Evolutionary conservation across 2,329 filamentous ascomycete species (phyloP).

Genomic region (Leptosphaerulina australis): DNA sequence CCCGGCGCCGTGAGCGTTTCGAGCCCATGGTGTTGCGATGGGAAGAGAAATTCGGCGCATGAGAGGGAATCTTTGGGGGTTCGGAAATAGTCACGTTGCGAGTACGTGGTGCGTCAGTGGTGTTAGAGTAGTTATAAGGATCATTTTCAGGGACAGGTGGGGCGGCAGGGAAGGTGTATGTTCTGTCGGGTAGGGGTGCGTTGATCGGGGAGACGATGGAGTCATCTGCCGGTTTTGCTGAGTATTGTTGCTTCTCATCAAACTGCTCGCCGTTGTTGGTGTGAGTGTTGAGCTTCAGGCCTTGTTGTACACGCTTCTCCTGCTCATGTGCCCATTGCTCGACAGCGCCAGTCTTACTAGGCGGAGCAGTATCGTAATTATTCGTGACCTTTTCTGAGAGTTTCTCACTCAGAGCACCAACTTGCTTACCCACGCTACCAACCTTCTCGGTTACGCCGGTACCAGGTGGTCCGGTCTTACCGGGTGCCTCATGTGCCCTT

Average conservation of each 20-base stretch:
- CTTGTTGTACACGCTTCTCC: conserved; percentile 34
- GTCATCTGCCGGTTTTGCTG: conserved; percentile 36
- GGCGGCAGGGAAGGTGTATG: conserved; percentile 40
- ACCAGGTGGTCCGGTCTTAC: conserved; percentile 58
- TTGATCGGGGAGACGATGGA: conserved; percentile 40
- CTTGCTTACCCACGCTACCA: conserved; percentile 32
- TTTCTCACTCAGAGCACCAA: conserved; percentile 37
- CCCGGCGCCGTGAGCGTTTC: conserved; percentile 63
- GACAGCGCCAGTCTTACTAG: conserved; percentile 35
- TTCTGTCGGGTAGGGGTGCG: conserved; percentile 28
- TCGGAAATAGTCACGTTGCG: conserved; percentile 49
- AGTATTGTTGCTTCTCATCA: conserved; percentile 43
- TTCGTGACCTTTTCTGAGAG: conserved; percentile 38
- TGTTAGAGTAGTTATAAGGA: conserved; percentile 10
- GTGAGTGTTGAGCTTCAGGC: conserved; percentile 31
- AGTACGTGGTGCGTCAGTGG: conserved; percentile 24
- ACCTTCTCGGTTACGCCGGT: conserved; percentile 41
- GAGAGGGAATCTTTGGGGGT: conserved; percentile 23
- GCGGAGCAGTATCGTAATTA: conserved; percentile 23
- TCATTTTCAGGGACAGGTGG: conserved; percentile 40
- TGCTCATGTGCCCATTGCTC: conserved; percentile 50
- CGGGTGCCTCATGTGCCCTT: conserved; percentile 55
- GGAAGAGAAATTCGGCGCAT: conserved; percentile 13
- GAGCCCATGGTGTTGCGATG: conserved; percentile 26
- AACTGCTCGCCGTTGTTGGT: conserved; percentile 13